Evolutionary conservation across 2,329 filamentous ascomycete species (phyloP).

Genomic region (Fusarium subglutinans): DNA sequence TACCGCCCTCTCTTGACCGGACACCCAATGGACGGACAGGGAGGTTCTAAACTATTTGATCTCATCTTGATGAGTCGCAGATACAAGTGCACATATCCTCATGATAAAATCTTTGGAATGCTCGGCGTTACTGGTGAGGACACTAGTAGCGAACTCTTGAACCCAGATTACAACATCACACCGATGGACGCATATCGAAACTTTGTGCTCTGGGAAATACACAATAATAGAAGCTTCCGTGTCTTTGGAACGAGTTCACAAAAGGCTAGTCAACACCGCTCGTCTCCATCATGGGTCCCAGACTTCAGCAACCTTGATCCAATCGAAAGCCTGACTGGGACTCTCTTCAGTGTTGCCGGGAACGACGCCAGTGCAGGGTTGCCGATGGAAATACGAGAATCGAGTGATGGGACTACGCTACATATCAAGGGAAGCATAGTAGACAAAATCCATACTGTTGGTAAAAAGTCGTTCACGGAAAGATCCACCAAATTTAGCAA

Average conservation of each 20-base stretch:
- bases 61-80: not conserved
- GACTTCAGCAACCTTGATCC: not conserved
- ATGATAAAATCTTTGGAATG: not conserved
- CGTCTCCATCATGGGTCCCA: not conserved
- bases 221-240: rapidly evolving
- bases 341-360: too few species aligned
- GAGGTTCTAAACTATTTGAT: rapidly evolving
- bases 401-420: rapidly evolving
- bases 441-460: not conserved
- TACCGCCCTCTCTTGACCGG: rapidly evolving
- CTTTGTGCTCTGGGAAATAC: rapidly evolving
- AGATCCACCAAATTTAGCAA: rapidly evolving
- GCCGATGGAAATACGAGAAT: rapidly evolving
- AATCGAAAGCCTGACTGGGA: rapidly evolving
- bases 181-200: rapidly evolving
- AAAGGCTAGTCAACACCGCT: rapidly evolving
- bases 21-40: rapidly evolving
- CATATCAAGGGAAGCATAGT: not conserved
- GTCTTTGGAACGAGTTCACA: not conserved
- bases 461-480: rapidly evolving
- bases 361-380: not conserved
- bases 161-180: not conserved
- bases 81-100: not conserved
- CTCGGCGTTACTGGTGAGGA: rapidly evolving
- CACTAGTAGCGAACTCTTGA: rapidly evolving